Conservation (phyloP, 345 rosid species). For the Cardamine occulta region DNA sequence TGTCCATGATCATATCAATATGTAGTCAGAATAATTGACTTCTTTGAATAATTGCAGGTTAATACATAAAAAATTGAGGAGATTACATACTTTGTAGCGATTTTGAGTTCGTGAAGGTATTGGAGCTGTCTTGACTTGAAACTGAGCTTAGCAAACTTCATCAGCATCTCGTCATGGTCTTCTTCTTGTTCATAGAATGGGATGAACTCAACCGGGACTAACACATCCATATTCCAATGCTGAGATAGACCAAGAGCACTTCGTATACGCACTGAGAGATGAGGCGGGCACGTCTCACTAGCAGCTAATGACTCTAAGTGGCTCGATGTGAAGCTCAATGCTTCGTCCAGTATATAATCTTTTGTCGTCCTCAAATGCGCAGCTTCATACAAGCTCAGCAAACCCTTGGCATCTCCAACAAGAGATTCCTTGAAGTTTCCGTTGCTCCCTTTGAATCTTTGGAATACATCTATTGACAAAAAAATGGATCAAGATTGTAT, state of each 20-base stretch:
- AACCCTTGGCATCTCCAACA: constrained; percentile 38
- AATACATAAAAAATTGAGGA: neutral
- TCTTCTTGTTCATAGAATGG: constrained; percentile 26
- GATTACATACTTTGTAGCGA: constrained; percentile 20
- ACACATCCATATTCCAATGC: constrained; percentile 20
- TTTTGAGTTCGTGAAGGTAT: constrained; percentile 35
- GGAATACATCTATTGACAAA: constrained; percentile 44
- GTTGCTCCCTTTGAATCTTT: constrained; percentile 36
- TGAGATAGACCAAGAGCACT: constrained; percentile 20
- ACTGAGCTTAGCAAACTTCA: constrained; percentile 32
- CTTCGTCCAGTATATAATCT: constrained; percentile 49
- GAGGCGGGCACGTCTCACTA: neutral
- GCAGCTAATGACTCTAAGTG: constrained; percentile 19
- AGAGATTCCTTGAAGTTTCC: constrained; percentile 36
- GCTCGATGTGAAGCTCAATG: constrained; percentile 32
- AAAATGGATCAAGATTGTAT: neutral
- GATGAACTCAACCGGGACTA: constrained; percentile 13
- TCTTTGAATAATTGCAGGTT: neutral
- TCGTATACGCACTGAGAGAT: neutral
- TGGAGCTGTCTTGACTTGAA: constrained; percentile 25
- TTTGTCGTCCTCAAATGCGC: constrained; percentile 33
- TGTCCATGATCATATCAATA: no score
- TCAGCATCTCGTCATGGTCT: constrained; percentile 19
- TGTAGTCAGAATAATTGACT: neutral
- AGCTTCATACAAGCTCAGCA: constrained; percentile 52